These are phyloP conservation scores for Beauveria caledonica DNA, from an alignment of 2,329 filamentous ascomycete genomes.

Conservation along the genomic window DNA sequence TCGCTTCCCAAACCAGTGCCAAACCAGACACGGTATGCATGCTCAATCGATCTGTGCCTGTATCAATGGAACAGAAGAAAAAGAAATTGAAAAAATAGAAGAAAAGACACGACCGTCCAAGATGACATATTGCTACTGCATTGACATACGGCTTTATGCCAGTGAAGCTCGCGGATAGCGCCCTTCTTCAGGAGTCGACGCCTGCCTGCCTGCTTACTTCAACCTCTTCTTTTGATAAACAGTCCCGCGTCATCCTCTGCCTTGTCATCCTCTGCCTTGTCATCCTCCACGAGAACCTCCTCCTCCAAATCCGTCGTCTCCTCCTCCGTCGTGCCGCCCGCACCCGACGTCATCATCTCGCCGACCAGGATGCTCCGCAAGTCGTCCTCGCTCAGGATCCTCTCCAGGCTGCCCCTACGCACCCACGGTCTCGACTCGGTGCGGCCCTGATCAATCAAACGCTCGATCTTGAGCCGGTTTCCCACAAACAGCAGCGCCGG, in stretches of 20 bases:
- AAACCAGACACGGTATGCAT: neutral
- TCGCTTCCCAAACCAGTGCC: slow-evolving; percentile 3
- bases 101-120: neutral
- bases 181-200: too few relatives aligned
- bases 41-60: neutral
- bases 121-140: too few relatives aligned
- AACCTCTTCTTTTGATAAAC: slow-evolving; percentile 2
- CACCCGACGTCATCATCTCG: slow-evolving; percentile 20
- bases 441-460: slow-evolving; percentile 52
- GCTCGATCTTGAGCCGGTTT: slow-evolving; percentile 80
- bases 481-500: slow-evolving; percentile 86
- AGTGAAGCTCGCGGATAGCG: too few relatives aligned
- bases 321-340: slow-evolving; percentile 25
- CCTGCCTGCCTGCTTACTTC: neutral
- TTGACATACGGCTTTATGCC: neutral
- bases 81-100: neutral
- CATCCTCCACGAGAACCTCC: slow-evolving; percentile 18
- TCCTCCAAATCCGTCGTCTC: slow-evolving; percentile 22
- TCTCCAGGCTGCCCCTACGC: slow-evolving; percentile 47
- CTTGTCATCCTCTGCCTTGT: slow-evolving; percentile 24
- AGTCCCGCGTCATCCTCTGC: neutral
- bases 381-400: slow-evolving; percentile 54
- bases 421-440: slow-evolving; percentile 41
- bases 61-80: neutral
- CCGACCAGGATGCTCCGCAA: slow-evolving; percentile 39